Evolutionary conservation across 129 eudicot species (phyloP).

Genomic region (Smallanthus sonchifolius): DNA sequence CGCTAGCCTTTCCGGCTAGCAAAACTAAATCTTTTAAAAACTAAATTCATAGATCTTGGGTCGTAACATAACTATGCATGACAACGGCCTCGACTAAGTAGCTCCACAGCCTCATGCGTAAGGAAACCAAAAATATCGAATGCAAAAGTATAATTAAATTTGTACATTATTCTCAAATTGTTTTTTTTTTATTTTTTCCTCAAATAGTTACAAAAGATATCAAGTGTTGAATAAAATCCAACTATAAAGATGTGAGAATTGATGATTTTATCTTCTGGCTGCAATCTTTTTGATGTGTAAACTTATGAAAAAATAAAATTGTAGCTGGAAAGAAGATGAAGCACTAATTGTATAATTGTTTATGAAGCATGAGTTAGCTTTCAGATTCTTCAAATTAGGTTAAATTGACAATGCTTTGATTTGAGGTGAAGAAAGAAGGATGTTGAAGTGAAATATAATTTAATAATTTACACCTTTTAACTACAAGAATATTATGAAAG

Average conservation of each 20-base stretch:
- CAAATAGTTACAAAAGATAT: not conserved
- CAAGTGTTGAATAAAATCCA: not conserved
- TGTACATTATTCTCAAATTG: not conserved
- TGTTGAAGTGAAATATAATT: constrained; percentile 8
- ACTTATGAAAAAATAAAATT: constrained; percentile 1
- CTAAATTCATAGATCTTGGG: no score
- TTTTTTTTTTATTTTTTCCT: not conserved
- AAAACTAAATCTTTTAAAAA: no score
- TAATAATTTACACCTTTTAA: not conserved
- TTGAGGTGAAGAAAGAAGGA: constrained; percentile 20
- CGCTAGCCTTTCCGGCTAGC: no score
- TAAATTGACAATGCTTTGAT: not conserved
- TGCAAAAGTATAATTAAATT: not conserved
- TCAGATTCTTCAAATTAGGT: constrained; percentile 2
- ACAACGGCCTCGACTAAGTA: no score
- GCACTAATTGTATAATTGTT: constrained; percentile 14
- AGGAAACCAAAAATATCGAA: no score
- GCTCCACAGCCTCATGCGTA: no score
- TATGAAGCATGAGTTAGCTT: constrained; percentile 8
- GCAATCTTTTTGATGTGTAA: not conserved
- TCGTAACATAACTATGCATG: no score
- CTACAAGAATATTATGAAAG: not conserved
- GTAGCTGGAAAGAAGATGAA: not conserved
- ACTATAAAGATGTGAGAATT: not conserved
- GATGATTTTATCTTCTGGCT: not conserved